Percentiles rank a stretch among this genome's conserved stretches.
Conservation (phyloP, 129 eudicot species). For the Saposhnikovia divaricata region DNA sequence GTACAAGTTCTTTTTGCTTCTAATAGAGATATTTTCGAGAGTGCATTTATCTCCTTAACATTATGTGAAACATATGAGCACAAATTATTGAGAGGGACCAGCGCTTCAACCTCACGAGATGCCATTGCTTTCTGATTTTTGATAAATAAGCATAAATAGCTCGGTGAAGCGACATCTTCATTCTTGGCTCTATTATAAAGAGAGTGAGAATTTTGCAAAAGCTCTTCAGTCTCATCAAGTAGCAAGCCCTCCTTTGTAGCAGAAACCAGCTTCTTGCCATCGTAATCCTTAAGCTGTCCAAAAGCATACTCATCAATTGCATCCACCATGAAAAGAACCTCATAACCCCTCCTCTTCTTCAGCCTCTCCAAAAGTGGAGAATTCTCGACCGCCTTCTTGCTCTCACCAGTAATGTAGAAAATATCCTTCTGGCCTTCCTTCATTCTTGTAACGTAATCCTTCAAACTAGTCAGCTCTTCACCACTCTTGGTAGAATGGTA, state of each 20-base stretch:
- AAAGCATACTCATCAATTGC: constrained; percentile 9
- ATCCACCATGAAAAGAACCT: neutral
- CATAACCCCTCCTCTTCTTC: neutral
- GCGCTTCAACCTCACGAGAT: no score
- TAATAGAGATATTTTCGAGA: no score
- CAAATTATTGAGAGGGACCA: no score
- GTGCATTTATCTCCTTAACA: no score
- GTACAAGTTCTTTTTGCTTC: no score
- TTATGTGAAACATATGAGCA: no score
- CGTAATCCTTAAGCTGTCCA: constrained; percentile 4
- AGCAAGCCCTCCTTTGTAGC: neutral
- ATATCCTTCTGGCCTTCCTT: constrained; percentile 24
- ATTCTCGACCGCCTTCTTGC: constrained; percentile 12
- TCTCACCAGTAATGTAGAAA: constrained; percentile 16
- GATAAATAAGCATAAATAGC: no score
- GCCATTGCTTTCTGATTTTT: no score
- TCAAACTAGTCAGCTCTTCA: constrained; percentile 16
- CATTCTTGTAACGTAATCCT: constrained; percentile 17
- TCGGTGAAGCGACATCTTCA: no score
- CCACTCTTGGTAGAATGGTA: constrained; percentile 20
- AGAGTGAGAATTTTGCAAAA: no score
- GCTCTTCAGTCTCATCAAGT: constrained; percentile 5
- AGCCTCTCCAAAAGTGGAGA: constrained; percentile 1
- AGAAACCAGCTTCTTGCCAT: constrained; percentile 7
- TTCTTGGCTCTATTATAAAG: no score